phyloP scores from a whole-genome alignment of 176 grass and related monocot species.

The Poa annua region DNA sequence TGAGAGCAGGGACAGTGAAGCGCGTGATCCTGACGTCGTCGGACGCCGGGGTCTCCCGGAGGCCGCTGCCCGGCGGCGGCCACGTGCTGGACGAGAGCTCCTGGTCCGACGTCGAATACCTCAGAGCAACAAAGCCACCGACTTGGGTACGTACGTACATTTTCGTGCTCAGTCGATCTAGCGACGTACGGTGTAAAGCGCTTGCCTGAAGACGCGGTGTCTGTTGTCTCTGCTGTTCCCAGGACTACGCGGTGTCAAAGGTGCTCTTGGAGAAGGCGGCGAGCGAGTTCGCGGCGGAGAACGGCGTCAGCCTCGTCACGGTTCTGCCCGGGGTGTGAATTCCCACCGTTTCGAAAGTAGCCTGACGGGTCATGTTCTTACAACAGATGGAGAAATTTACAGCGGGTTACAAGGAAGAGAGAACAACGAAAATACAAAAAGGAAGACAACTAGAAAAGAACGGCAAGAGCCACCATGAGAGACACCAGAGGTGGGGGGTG shows the following conservation, averaged over 20 bases:
- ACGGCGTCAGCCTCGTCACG: slow-evolving; percentile 42
- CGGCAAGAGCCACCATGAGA: too few species aligned
- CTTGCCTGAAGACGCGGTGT: too few species aligned
- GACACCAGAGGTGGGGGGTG: too few species aligned
- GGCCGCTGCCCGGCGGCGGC: neutral
- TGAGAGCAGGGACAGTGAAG: slow-evolving; percentile 36
- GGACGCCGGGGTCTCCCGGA: neutral
- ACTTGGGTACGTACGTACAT: slow-evolving; percentile 34
- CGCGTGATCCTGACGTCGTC: slow-evolving; percentile 50
- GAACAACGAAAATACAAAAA: too few species aligned
- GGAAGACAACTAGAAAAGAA: too few species aligned
- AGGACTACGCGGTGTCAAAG: slow-evolving; percentile 49
- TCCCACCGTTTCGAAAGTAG: too few species aligned
- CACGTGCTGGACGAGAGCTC: slow-evolving; percentile 39
- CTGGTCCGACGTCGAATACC: slow-evolving; percentile 49
- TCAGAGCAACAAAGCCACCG: slow-evolving; percentile 23
- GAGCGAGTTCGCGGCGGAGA: slow-evolving; percentile 27
- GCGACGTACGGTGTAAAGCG: too few species aligned
- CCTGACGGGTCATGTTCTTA: too few species aligned
- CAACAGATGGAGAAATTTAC: too few species aligned
- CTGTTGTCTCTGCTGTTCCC: neutral
- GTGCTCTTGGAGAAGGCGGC: slow-evolving; percentile 44
- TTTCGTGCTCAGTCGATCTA: too few species aligned
- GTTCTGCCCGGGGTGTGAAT: slow-evolving; percentile 39
- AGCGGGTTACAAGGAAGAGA: too few species aligned